Evolutionary conservation across 257 asterid species (phyloP).

Genomic region (Solanum rostratum): DNA sequence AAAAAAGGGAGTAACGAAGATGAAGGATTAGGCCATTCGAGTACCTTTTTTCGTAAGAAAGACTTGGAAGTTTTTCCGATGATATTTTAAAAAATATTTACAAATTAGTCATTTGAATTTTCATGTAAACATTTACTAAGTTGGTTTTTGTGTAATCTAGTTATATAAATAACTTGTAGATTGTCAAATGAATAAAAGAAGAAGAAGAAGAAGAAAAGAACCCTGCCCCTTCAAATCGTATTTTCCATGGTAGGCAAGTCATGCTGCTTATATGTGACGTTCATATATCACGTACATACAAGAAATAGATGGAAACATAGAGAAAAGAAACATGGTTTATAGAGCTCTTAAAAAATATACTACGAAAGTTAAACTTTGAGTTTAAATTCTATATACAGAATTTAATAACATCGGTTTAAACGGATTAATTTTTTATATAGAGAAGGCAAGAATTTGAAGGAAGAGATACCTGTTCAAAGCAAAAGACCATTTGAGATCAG

Average conservation of each 20-base stretch:
- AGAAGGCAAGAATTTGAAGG: neutral
- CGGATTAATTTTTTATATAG: no score
- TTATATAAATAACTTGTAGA: neutral
- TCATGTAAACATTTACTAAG: neutral
- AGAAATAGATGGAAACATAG: neutral
- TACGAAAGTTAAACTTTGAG: no score
- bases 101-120: neutral
- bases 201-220: neutral
- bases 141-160: neutral
- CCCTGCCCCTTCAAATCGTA: neutral
- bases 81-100: no score
- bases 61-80: no score
- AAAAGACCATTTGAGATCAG: constrained; percentile 90
- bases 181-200: neutral
- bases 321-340: neutral
- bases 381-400: no score
- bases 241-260: neutral
- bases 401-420: no score
- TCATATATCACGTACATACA: neutral
- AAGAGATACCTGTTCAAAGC: constrained; percentile 60
- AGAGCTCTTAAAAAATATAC: neutral
- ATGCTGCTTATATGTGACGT: neutral
- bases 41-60: no score
- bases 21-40: no score
- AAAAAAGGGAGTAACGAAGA: no score